Conservation (phyloP, 1,284 basidiomycete genomes). For the Leccinum fuscescens region DNA sequence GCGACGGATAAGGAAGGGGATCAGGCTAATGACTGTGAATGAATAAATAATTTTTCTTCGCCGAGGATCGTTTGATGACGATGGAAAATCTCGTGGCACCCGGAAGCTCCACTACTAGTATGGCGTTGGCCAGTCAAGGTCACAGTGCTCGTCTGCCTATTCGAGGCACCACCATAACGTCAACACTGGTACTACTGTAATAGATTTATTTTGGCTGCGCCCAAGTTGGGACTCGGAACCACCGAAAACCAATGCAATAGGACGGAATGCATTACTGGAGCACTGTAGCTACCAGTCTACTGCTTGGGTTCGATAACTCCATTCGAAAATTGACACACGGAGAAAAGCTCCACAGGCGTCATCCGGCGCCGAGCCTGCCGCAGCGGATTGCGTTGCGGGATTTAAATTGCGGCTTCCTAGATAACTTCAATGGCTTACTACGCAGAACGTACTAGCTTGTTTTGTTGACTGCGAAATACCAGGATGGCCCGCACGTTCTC, state of each 20-base stretch:
- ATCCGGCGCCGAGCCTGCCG: not conserved
- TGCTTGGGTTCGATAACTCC: too few relatives aligned
- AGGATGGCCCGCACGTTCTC: not conserved
- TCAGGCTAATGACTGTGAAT: not conserved
- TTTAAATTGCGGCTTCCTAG: not conserved
- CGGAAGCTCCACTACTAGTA: not conserved
- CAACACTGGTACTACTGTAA: too few relatives aligned
- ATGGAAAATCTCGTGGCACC: not conserved
- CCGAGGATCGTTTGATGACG: not conserved
- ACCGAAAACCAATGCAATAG: not conserved
- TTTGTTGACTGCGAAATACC: not conserved
- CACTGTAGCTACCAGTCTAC: not conserved
- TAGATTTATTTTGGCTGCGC: not conserved
- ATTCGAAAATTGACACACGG: too few relatives aligned
- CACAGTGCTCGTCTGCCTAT: not conserved
- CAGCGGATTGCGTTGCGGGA: not conserved
- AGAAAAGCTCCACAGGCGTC: not conserved
- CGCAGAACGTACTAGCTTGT: not conserved
- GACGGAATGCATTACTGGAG: not conserved
- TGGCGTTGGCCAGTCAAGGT: not conserved
- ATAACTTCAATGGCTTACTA: too few relatives aligned
- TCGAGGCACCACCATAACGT: not conserved
- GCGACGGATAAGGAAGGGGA: not conserved
- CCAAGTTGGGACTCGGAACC: not conserved
- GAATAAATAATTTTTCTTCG: not conserved